phyloP scores from a whole-genome alignment of 352 stramenopile genomes.

The Pythium phragmiticola region DNA sequence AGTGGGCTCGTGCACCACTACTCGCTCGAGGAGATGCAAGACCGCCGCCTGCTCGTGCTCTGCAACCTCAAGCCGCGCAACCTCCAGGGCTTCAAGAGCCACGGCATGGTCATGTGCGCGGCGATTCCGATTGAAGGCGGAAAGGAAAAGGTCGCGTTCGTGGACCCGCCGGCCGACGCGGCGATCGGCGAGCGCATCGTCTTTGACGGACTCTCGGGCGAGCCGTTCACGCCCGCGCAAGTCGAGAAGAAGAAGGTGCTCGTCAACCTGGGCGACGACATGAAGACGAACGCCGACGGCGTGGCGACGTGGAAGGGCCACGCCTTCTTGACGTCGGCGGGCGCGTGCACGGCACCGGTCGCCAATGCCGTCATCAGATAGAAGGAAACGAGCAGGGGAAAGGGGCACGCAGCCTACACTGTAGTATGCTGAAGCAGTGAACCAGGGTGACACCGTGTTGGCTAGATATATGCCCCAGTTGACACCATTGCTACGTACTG shows the following conservation, averaged over 20 bases:
- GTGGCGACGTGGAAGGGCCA: slow-evolving; percentile 86
- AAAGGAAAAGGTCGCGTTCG: slow-evolving; percentile 82
- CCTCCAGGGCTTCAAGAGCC: slow-evolving; percentile 88
- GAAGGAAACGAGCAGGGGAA: slow-evolving; percentile 7
- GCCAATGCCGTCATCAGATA: slow-evolving; percentile 80
- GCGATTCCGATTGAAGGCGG: slow-evolving; percentile 59
- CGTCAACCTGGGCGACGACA: slow-evolving; percentile 69
- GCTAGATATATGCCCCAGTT: too few species aligned
- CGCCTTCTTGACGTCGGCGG: slow-evolving; percentile 69
- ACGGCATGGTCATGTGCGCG: slow-evolving; percentile 92
- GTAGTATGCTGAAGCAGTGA: too few species aligned
- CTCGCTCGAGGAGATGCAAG: slow-evolving; percentile 86
- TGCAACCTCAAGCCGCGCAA: slow-evolving; percentile 92
- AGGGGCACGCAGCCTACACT: too few species aligned
- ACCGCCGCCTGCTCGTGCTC: slow-evolving; percentile 80
- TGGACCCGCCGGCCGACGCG: slow-evolving; percentile 76
- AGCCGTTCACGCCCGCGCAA: slow-evolving; percentile 77
- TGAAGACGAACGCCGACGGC: slow-evolving; percentile 76
- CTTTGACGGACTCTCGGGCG: slow-evolving; percentile 64
- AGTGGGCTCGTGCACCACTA: slow-evolving; percentile 87
- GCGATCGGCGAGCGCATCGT: slow-evolving; percentile 73
- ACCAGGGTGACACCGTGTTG: too few species aligned
- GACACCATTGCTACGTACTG: too few species aligned
- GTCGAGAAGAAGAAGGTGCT: slow-evolving; percentile 91
- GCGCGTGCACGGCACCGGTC: slow-evolving; percentile 70